Evolutionary conservation across 2,329 filamentous ascomycete species (phyloP).

Genomic region (Epichloe baconii): DNA sequence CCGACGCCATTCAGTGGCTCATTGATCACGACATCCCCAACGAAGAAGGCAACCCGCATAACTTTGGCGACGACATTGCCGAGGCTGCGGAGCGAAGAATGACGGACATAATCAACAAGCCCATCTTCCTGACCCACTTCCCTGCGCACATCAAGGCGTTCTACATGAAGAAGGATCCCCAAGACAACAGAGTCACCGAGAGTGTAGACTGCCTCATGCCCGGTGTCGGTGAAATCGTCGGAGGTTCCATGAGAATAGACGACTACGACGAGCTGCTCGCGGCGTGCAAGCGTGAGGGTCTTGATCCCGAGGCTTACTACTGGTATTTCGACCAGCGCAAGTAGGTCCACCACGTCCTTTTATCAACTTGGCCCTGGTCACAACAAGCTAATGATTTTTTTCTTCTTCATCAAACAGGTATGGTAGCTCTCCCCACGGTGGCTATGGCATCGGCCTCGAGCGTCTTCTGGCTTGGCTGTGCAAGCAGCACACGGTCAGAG

Average conservation of each 20-base stretch:
- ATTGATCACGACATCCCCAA: slow-evolving; percentile 80
- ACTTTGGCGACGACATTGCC: slow-evolving; percentile 94
- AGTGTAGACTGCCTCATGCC: slow-evolving; percentile 80
- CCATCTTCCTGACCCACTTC: slow-evolving; percentile 96
- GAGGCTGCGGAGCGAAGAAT: slow-evolving; percentile 93
- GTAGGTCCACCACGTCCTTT: slow-evolving; percentile 17
- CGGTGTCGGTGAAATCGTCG: slow-evolving; percentile 92
- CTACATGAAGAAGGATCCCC: slow-evolving; percentile 87
- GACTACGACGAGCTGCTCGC: slow-evolving; percentile 79
- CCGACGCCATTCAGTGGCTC: slow-evolving; percentile 90
- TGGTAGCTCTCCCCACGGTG: slow-evolving; percentile 81
- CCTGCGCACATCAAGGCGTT: slow-evolving; percentile 96
- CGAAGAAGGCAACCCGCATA: slow-evolving; percentile 81
- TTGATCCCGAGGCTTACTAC: slow-evolving; percentile 78
- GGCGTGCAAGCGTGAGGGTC: slow-evolving; percentile 77
- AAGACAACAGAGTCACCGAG: slow-evolving; percentile 77
- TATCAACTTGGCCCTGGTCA: not conserved
- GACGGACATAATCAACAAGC: slow-evolving; percentile 92
- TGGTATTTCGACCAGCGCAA: slow-evolving; percentile 98
- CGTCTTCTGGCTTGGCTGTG: slow-evolving; percentile 47
- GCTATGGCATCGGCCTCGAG: slow-evolving; percentile 66
- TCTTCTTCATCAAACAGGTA: slow-evolving; percentile 30
- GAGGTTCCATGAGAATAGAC: slow-evolving; percentile 92
- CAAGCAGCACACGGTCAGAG: slow-evolving; percentile 49
- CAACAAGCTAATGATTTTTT: not conserved